Evolutionary conservation across 2,329 filamentous ascomycete species (phyloP).

Genomic region (Colletotrichum horii): DNA sequence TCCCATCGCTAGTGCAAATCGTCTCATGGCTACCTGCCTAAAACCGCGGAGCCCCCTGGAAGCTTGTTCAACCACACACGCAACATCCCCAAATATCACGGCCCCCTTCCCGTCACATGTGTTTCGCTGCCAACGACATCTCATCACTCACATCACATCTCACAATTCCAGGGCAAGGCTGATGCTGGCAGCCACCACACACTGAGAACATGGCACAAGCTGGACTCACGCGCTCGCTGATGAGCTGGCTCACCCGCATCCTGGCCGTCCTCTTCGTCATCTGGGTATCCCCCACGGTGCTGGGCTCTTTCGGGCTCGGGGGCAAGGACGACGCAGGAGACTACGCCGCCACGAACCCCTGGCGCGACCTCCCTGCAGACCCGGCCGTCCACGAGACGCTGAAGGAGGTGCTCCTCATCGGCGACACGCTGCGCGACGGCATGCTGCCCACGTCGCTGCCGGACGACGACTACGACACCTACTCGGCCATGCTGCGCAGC

Average conservation of each 20-base stretch:
- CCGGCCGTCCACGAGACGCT: slow-evolving; percentile 4
- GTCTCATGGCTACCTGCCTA: background rate
- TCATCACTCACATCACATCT: background rate
- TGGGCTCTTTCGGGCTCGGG: background rate
- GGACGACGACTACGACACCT: slow-evolving; percentile 6
- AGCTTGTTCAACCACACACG: background rate
- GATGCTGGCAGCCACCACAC: background rate
- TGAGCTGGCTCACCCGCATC: background rate
- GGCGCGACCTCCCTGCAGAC: slow-evolving; percentile 14
- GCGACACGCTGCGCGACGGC: slow-evolving; percentile 14
- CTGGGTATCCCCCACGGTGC: background rate
- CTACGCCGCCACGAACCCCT: slow-evolving; percentile 12
- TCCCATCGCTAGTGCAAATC: background rate
- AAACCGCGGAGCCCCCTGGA: slow-evolving; percentile 1
- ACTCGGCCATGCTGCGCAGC: slow-evolving; percentile 9
- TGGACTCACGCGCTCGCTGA: background rate
- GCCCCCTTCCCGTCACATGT: background rate
- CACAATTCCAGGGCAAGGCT: background rate
- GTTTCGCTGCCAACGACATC: background rate
- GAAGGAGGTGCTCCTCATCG: slow-evolving; percentile 7
- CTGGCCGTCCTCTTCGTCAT: background rate
- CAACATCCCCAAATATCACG: background rate
- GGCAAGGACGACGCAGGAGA: background rate
- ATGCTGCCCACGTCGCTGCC: slow-evolving; percentile 12
- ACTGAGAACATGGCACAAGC: background rate